These are phyloP conservation scores for Xylaria curta DNA, from an alignment of 495 filamentous ascomycete species.

Conservation along the genomic window DNA sequence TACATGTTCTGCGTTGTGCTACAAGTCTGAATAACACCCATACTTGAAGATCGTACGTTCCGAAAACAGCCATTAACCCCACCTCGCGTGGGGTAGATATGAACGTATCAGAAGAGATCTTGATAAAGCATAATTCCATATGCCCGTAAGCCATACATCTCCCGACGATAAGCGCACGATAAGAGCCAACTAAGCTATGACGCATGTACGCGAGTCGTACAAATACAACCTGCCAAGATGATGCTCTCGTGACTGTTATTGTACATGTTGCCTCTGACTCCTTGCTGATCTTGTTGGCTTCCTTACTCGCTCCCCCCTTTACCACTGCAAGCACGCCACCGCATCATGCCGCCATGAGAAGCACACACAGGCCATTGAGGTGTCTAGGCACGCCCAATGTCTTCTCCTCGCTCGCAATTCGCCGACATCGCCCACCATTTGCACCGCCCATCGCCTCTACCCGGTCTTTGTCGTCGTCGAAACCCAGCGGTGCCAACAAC, in stretches of 20 bases:
- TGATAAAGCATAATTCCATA: slow-evolving; percentile 1
- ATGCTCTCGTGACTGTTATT: slow-evolving; percentile 9
- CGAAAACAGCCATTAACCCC: not conserved
- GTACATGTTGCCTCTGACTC: not conserved
- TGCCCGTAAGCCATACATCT: not conserved
- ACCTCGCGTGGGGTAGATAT: not conserved
- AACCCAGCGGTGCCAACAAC: slow-evolving; percentile 19
- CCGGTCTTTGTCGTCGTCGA: slow-evolving; percentile 31
- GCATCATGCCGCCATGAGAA: slow-evolving; percentile 56
- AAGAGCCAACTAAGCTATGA: slow-evolving; percentile 11
- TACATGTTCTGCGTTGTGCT: not conserved
- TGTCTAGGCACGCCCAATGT: slow-evolving; percentile 41
- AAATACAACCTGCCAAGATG: slow-evolving; percentile 5
- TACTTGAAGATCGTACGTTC: not conserved
- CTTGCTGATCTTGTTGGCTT: not conserved
- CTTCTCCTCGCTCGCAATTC: slow-evolving; percentile 30
- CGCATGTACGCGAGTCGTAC: slow-evolving; percentile 9
- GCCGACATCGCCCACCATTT: slow-evolving; percentile 11
- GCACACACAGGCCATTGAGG: slow-evolving; percentile 46
- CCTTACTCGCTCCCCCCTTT: slow-evolving; percentile 10
- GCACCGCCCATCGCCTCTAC: not conserved
- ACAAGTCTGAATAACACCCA: not conserved
- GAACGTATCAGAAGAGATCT: not conserved
- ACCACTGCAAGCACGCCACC: slow-evolving; percentile 19
- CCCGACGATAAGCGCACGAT: slow-evolving; percentile 3